These are phyloP conservation scores for Pseudocercospora pini-densiflorae DNA, from an alignment of 2,329 filamentous ascomycete genomes.

Conservation along the genomic window DNA sequence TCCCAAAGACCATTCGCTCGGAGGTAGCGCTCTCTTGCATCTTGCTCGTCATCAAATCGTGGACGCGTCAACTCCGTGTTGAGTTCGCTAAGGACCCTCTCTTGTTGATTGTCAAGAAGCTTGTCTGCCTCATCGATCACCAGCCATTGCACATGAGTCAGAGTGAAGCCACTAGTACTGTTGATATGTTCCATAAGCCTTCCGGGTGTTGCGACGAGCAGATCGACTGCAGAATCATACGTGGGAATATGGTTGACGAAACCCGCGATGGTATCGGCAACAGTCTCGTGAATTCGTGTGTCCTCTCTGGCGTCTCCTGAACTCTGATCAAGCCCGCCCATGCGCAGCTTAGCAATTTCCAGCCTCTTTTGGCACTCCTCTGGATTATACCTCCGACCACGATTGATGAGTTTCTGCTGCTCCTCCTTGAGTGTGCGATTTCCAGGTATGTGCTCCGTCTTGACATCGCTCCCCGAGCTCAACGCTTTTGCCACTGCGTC, in stretches of 20 bases:
- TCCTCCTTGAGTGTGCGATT: slow-evolving; percentile 74
- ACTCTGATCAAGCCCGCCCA: neutral
- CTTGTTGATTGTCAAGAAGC: slow-evolving; percentile 71
- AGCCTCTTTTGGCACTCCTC: slow-evolving; percentile 56
- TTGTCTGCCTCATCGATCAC: slow-evolving; percentile 95
- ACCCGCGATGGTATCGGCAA: slow-evolving; percentile 37
- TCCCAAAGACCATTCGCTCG: slow-evolving; percentile 39
- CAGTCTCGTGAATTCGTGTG: slow-evolving; percentile 35
- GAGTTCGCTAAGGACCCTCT: slow-evolving; percentile 36
- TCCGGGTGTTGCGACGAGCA: slow-evolving; percentile 90
- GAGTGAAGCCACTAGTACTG: slow-evolving; percentile 78
- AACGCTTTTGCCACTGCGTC: slow-evolving; percentile 75
- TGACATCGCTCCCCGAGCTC: slow-evolving; percentile 71
- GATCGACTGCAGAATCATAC: slow-evolving; percentile 75
- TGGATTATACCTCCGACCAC: slow-evolving; percentile 66
- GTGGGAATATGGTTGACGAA: slow-evolving; percentile 67
- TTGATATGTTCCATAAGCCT: slow-evolving; percentile 89
- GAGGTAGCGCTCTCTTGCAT: slow-evolving; percentile 33
- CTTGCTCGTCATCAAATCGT: slow-evolving; percentile 29
- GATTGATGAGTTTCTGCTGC: slow-evolving; percentile 64
- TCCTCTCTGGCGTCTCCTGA: slow-evolving; percentile 26
- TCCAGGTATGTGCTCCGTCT: slow-evolving; percentile 81
- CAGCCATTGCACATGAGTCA: slow-evolving; percentile 82
- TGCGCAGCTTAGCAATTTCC: slow-evolving; percentile 19
- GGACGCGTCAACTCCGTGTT: slow-evolving; percentile 30